Percentiles rank a stretch among this genome's conserved stretches.
phyloP scores from a whole-genome alignment of 495 filamentous ascomycete genomes.

The Penicillium steckii region DNA sequence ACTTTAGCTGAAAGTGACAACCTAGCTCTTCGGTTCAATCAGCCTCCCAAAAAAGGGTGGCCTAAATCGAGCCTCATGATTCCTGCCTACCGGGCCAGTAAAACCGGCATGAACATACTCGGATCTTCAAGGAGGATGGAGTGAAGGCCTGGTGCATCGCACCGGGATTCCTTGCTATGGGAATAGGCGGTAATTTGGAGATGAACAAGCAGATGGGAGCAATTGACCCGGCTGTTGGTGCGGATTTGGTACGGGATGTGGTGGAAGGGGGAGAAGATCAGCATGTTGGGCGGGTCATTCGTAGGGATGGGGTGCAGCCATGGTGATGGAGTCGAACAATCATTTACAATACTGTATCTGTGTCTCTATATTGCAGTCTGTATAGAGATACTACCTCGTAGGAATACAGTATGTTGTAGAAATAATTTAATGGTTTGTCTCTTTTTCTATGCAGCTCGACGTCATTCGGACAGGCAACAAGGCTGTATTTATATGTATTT shows the following conservation, averaged over 20 bases:
- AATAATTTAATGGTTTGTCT: too few relatives aligned
- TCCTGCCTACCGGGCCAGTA: slow-evolving; percentile 49
- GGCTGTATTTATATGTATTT: not conserved
- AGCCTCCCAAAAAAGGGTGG: slow-evolving; percentile 43
- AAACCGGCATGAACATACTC: slow-evolving; percentile 61
- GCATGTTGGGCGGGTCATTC: slow-evolving; percentile 46
- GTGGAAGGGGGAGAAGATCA: slow-evolving; percentile 48
- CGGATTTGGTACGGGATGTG: slow-evolving; percentile 41
- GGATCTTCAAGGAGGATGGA: slow-evolving; percentile 52
- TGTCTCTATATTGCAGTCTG: too few relatives aligned
- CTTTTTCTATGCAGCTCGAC: not conserved
- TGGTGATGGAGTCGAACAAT: slow-evolving; percentile 25
- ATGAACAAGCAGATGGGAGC: slow-evolving; percentile 38
- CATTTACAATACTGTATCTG: too few relatives aligned
- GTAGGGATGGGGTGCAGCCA: slow-evolving; percentile 33
- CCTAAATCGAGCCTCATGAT: slow-evolving; percentile 30
- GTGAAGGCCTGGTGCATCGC: slow-evolving; percentile 58
- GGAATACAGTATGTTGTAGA: too few relatives aligned
- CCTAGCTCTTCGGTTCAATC: slow-evolving; percentile 25
- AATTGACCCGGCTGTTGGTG: slow-evolving; percentile 41
- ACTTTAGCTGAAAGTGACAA: slow-evolving; percentile 40
- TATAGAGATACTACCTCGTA: too few relatives aligned
- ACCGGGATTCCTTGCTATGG: slow-evolving; percentile 58
- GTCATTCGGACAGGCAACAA: not conserved
- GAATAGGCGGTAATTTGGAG: slow-evolving; percentile 36